These are phyloP conservation scores for Backusella circina DNA, from an alignment of 192 early-diverging fungal genomes.

Conservation along the genomic window DNA sequence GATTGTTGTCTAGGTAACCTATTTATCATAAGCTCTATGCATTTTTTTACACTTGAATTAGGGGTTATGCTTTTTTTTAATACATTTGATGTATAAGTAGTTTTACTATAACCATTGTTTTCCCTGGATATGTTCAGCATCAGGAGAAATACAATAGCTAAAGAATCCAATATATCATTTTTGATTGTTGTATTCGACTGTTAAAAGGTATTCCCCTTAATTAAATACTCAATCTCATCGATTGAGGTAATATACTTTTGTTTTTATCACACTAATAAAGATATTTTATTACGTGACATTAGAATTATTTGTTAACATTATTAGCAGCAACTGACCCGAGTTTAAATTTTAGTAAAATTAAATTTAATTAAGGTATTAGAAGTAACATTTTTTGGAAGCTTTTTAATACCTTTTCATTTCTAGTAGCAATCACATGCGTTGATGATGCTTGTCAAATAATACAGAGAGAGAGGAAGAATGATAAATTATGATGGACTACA, in stretches of 20 bases:
- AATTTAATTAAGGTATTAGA: not conserved
- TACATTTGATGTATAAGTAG: not conserved
- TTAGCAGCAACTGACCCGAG: not conserved
- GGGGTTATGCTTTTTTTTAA: not conserved
- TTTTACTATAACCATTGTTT: not conserved
- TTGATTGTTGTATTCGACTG: too few species aligned
- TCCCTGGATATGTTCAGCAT: not conserved
- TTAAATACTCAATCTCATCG: not conserved
- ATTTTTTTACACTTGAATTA: not conserved
- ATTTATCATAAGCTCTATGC: conserved; percentile 23
- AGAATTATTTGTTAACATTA: not conserved
- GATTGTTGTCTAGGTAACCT: conserved; percentile 82
- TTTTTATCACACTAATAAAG: not conserved
- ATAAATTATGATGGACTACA: not conserved
- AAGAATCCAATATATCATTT: not conserved
- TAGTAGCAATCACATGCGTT: not conserved
- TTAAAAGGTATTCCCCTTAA: not conserved
- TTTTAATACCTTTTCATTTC: not conserved
- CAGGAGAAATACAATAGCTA: not conserved
- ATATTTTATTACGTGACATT: not conserved
- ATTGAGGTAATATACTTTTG: not conserved
- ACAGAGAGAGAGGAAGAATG: not conserved
- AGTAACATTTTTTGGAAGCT: not conserved
- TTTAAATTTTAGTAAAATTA: not conserved
- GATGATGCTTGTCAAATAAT: not conserved